Base-by-base conservation (phyloP, 768 basidiomycete species). In the Gloeophyllum trabeum region DNA sequence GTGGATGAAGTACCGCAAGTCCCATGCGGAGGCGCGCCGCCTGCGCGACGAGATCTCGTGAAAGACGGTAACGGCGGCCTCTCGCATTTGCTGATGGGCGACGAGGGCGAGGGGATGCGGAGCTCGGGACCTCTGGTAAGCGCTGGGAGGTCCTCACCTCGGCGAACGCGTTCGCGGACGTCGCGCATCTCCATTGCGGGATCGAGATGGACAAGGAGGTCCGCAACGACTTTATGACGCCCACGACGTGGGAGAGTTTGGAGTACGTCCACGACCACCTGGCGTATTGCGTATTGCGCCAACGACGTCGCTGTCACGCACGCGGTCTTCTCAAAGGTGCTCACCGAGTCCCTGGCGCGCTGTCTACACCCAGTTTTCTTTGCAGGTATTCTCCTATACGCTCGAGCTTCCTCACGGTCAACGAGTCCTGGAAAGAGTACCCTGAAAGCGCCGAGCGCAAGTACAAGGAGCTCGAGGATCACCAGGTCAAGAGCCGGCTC, bases 351-450 rank as follows among this genome's bases (percentile, higher is more conserved):
- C 56, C 68, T 91, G 34, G 55, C 67, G 22, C 77, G 76, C 4
- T 99, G 93, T 59, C 91, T 93, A 0, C 86, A 83, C 56, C 96
- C 93, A 0, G 92, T 88, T 2, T 85, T 88, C 1, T 97, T 97
- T 56, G 82, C 91, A 0, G 93, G 94, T 4, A 72, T 92, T 21
- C 62, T 93, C 77, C 77, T 3, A 98, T 99, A 94, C 86, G 89
- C 1, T 88, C 82, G 14, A 81, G 86, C 40, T 88, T 97, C 53
- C 65, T 99, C 32, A 81, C 90, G 1, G 91, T 98, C 38, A 86
- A 98, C 56, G 70, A 90, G 51, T 70, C 75, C 41, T 98, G 94
- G 96, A 79, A 92, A 47, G 62, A 63, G 10, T 98, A 98, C 60
- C 58, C 97, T 16, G 63, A 71, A 25, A 71, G 69, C 12, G 89